These are phyloP conservation scores for Hypoxylon lenormandii DNA, from an alignment of 495 filamentous ascomycete genomes.

Conservation along the genomic window DNA sequence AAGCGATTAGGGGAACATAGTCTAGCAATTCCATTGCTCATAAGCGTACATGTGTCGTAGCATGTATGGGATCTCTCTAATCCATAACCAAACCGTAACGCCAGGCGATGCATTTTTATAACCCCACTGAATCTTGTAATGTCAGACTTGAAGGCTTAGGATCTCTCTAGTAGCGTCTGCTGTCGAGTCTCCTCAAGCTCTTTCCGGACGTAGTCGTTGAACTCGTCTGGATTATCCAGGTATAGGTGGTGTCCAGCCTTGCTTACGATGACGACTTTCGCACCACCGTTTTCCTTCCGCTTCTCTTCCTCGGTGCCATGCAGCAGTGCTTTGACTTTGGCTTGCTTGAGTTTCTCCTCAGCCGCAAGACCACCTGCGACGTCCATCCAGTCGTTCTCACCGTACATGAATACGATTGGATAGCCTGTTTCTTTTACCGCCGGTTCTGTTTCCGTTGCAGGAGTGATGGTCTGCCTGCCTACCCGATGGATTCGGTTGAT, in stretches of 20 bases:
- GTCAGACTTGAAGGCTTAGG: neutral
- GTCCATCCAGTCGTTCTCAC: constrained; percentile 99
- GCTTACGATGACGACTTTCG: constrained; percentile 84
- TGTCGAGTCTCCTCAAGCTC: constrained; percentile 79
- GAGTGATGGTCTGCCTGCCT: constrained; percentile 70
- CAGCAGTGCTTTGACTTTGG: constrained; percentile 67
- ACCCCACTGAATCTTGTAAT: constrained; percentile 2
- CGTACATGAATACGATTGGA: constrained; percentile 92
- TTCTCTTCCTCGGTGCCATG: constrained; percentile 75
- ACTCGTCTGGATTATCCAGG: constrained; percentile 88
- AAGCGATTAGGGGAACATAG: constrained; percentile 2
- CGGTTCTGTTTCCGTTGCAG: constrained; percentile 52
- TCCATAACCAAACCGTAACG: constrained; percentile 29
- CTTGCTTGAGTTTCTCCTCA: constrained; percentile 80
- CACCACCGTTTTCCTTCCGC: constrained; percentile 76
- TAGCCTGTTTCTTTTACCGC: constrained; percentile 74
- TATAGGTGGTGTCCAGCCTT: constrained; percentile 94
- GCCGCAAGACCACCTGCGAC: constrained; percentile 84
- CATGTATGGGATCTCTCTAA: constrained; percentile 10
- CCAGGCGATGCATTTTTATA: constrained; percentile 36
- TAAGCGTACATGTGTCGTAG: constrained; percentile 19
- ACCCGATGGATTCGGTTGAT: constrained; percentile 88
- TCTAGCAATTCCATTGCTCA: neutral
- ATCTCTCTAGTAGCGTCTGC: constrained; percentile 33
- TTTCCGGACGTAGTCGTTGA: constrained; percentile 78